phyloP scores from a whole-genome alignment of 129 eudicot genomes.

The Chrysanthemum seticuspe region DNA sequence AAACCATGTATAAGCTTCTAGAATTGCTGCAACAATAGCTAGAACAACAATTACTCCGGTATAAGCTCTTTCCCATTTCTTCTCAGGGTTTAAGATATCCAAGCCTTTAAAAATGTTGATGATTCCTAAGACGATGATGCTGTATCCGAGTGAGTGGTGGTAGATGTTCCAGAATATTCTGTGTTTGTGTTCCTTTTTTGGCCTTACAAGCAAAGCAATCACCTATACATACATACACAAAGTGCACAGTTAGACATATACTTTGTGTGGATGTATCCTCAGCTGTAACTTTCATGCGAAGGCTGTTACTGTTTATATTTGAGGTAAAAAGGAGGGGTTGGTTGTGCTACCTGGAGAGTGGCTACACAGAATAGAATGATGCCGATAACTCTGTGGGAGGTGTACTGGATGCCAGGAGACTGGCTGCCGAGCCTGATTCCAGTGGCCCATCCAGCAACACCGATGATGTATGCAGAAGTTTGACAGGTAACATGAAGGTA shows the following conservation, averaged over 20 bases:
- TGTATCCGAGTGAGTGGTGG: conserved; percentile 76
- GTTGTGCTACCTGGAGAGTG: conserved; percentile 59
- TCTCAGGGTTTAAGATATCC: conserved; percentile 60
- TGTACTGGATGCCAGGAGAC: conserved; percentile 60
- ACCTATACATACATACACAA: conserved; percentile 35
- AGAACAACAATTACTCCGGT: conserved; percentile 48
- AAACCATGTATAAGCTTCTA: conserved; percentile 66
- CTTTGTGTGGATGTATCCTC: conserved; percentile 13
- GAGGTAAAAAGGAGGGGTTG: conserved; percentile 2
- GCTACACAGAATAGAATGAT: conserved; percentile 66
- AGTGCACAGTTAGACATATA: not conserved
- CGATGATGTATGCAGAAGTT: conserved; percentile 65
- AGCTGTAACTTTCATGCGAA: conserved; percentile 9
- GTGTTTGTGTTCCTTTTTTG: conserved; percentile 78
- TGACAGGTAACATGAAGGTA: conserved; percentile 82
- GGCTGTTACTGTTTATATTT: conserved; percentile 23
- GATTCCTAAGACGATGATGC: conserved; percentile 60
- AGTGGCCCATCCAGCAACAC: conserved; percentile 89
- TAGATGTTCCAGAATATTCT: conserved; percentile 79
- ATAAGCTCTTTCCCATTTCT: conserved; percentile 69
- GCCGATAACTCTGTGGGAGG: conserved; percentile 73
- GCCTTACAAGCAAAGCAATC: conserved; percentile 79
- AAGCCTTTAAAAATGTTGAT: conserved; percentile 76
- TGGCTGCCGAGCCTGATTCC: conserved; percentile 74
- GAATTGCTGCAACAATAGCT: conserved; percentile 44